Conservation (phyloP, 441 rosid species). For the Mallotus japonicus region DNA sequence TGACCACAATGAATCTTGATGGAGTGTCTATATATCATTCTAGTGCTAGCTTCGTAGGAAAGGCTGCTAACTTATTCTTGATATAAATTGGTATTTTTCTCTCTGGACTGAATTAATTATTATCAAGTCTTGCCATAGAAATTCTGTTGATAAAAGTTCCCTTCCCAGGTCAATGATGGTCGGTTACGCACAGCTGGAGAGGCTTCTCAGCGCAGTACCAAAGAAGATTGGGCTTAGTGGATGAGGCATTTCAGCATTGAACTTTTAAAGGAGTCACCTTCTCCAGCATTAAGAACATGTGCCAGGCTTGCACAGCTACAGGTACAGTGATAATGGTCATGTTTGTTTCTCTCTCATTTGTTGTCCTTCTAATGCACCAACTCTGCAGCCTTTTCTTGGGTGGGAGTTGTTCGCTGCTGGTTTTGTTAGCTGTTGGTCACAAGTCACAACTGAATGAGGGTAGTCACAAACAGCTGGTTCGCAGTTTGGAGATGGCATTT, state of each 20-base stretch:
- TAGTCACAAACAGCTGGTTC: constrained; percentile 93
- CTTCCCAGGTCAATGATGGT: constrained; percentile 80
- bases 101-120: neutral
- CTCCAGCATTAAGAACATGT: constrained; percentile 97
- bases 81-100: neutral
- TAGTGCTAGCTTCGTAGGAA: neutral
- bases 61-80: neutral
- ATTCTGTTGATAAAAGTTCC: neutral
- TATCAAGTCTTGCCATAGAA: neutral
- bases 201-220: constrained; percentile 99
- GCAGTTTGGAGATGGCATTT: constrained; percentile 99
- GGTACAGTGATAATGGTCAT: constrained; percentile 39
- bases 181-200: constrained; percentile 96
- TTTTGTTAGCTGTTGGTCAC: constrained; percentile 99
- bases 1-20: no score
- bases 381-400: constrained; percentile 92
- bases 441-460: constrained; percentile 79
- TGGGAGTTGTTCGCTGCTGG: constrained; percentile 99
- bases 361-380: constrained; percentile 31
- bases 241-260: constrained; percentile 99
- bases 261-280: constrained; percentile 96
- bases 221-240: constrained; percentile 99
- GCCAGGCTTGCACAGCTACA: constrained; percentile 98
- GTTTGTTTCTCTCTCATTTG: constrained; percentile 20
- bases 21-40: neutral